A percentile compares a stretch with the other conserved stretches of the same genome.
phyloP scores from a whole-genome alignment of 1,139 yeast genomes.

The Hemisphaericaspora xylanilytica region DNA sequence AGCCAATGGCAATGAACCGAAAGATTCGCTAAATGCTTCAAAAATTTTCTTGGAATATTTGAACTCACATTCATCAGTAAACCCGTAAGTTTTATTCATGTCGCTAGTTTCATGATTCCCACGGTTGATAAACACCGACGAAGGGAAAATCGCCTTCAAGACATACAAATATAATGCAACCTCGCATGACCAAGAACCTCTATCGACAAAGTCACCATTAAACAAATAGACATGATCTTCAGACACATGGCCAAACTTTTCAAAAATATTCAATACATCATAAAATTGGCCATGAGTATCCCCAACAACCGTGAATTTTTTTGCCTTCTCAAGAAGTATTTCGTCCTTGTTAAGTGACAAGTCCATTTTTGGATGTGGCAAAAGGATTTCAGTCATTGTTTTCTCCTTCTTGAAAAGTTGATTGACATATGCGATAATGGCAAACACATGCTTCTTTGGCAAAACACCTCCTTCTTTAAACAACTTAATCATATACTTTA shows the following conservation, averaged over 20 bases:
- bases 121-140: constrained; percentile 70
- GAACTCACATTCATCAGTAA: constrained; percentile 91
- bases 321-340: constrained; percentile 26
- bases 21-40: constrained; percentile 81
- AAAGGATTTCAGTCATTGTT: constrained; percentile 69
- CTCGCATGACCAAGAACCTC: constrained; percentile 99
- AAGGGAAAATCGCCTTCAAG: constrained; percentile 78
- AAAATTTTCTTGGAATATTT: constrained; percentile 85
- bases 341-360: constrained; percentile 15
- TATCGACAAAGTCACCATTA: constrained; percentile 96
- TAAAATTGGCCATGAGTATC: constrained; percentile 98
- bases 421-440: constrained; percentile 73
- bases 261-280: constrained; percentile 80
- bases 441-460: constrained; percentile 81
- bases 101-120: constrained; percentile 97
- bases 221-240: constrained; percentile 75
- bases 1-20: constrained; percentile 84
- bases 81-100: constrained; percentile 96
- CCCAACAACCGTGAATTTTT: constrained; percentile 81
- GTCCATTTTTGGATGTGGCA: constrained; percentile 32
- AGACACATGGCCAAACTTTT: constrained; percentile 65
- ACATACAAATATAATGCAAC: constrained; percentile 82
- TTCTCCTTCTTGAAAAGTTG: constrained; percentile 64
- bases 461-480: constrained; percentile 73
- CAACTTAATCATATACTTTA: constrained; percentile 60